These are phyloP conservation scores for Suillus bovinus DNA, from an alignment of 768 basidiomycete genomes.

Conservation along the genomic window DNA sequence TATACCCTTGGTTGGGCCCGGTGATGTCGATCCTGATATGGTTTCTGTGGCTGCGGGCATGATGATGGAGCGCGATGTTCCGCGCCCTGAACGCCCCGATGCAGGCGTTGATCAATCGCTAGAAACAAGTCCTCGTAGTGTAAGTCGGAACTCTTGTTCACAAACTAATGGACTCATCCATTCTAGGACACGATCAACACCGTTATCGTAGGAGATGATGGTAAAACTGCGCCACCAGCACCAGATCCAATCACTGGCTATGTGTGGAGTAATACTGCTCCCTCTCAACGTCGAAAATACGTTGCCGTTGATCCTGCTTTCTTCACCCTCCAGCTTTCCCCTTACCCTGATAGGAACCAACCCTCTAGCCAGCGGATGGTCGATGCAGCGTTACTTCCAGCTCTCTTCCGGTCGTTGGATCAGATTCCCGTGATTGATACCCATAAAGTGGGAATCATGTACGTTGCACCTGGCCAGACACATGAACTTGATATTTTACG, in stretches of 20 bases:
- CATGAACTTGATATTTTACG: conserved; percentile 82
- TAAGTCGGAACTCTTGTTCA: background rate
- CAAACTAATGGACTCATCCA: background rate
- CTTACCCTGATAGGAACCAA: conserved; percentile 53
- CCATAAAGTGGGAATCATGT: conserved; percentile 95
- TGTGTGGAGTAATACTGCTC: conserved; percentile 85
- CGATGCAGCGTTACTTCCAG: conserved; percentile 53
- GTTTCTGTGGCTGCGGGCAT: conserved; percentile 71
- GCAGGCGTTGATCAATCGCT: background rate
- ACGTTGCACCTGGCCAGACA: conserved; percentile 90
- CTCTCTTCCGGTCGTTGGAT: conserved; percentile 71
- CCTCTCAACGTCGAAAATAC: conserved; percentile 86
- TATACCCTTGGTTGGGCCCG: conserved; percentile 79
- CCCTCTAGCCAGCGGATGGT: conserved; percentile 45
- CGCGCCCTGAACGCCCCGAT: conserved; percentile 33
- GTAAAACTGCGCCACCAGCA: conserved; percentile 28
- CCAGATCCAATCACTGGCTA: conserved; percentile 83
- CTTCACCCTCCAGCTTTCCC: conserved; percentile 83
- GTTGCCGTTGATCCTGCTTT: conserved; percentile 84
- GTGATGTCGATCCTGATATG: conserved; percentile 82
- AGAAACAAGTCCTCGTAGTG: background rate
- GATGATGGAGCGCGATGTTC: conserved; percentile 61
- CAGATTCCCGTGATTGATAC: conserved; percentile 93
- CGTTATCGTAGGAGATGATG: conserved; percentile 9
- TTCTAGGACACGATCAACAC: conserved; percentile 6